phyloP scores from a whole-genome alignment of 2,329 filamentous ascomycete genomes.

The Parastagonospora avenae region DNA sequence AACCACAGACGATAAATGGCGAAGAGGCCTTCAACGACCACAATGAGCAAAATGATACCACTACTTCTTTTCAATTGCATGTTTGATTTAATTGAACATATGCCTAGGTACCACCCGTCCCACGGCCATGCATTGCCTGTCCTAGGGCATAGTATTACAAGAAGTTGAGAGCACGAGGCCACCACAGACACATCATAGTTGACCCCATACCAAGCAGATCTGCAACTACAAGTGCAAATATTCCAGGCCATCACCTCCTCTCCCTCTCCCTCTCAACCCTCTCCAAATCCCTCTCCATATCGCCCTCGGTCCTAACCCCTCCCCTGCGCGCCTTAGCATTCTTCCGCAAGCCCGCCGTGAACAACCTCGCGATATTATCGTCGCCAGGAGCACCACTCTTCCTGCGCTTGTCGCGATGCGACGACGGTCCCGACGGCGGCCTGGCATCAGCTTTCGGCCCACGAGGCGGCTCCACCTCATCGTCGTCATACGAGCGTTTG shows the following conservation, averaged over 20 bases:
- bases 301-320: conserved; percentile 40
- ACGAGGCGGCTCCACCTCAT: conserved; percentile 2
- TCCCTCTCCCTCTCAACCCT: conserved; percentile 40
- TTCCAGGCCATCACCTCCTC: conserved; percentile 8
- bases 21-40: not conserved
- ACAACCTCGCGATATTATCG: conserved; percentile 35
- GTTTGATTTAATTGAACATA: conserved; percentile 3
- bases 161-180: conserved; percentile 11
- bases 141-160: conserved; percentile 21
- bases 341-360: conserved; percentile 38
- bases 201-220: too few species aligned
- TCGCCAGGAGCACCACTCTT: conserved; percentile 31
- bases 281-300: conserved; percentile 40
- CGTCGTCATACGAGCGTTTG: conserved; percentile 38
- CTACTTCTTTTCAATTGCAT: not conserved
- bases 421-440: conserved; percentile 34
- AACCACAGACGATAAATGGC: conserved; percentile 48
- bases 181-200: too few species aligned
- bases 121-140: not conserved
- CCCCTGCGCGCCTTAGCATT: conserved; percentile 37
- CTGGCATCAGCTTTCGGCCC: conserved; percentile 23
- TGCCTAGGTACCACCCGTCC: conserved; percentile 2
- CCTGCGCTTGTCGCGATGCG: conserved; percentile 38
- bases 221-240: too few species aligned
- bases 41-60: not conserved